phyloP scores from a whole-genome alignment of 2,329 filamentous ascomycete species.

The Aspergillus pseudotamarii region DNA sequence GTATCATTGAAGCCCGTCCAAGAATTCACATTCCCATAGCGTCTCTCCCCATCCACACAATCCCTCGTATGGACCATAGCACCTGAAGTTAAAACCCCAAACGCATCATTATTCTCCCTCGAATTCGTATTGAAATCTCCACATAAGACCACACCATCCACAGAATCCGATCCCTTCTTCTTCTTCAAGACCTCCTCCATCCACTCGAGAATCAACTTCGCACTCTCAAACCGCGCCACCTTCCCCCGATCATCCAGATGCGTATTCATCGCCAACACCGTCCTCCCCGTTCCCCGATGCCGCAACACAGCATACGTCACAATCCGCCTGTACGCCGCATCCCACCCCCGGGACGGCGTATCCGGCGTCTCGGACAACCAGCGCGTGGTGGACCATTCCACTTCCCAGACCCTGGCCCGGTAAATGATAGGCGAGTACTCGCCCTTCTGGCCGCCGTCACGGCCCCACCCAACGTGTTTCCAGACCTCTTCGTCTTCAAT shows the following conservation, averaged over 20 bases:
- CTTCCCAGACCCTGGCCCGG: background rate
- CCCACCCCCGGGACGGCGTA: background rate
- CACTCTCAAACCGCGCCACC: slow-evolving; percentile 1
- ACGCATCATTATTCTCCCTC: background rate
- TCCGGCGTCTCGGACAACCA: background rate
- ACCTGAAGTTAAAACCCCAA: background rate
- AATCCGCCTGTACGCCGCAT: slow-evolving; percentile 1
- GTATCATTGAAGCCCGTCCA: slow-evolving; percentile 4
- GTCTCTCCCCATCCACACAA: slow-evolving; percentile 1
- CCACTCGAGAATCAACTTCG: slow-evolving; percentile 4
- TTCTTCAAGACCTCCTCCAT: background rate
- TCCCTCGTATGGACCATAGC: slow-evolving; percentile 1
- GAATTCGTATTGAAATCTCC: slow-evolving; percentile 2
- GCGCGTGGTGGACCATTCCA: background rate
- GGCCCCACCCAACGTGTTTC: background rate
- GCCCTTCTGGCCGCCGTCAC: background rate
- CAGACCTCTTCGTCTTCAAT: background rate
- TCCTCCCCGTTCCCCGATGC: background rate
- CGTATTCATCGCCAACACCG: background rate
- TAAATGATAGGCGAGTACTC: slow-evolving; percentile 3
- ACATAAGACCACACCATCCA: background rate
- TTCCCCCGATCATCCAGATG: slow-evolving; percentile 1
- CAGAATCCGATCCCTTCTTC: background rate
- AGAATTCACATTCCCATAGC: slow-evolving; percentile 1
- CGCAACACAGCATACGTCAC: background rate